These are phyloP conservation scores for Acorus gramineus DNA, from an alignment of 106 monocot genomes.

Conservation along the genomic window DNA sequence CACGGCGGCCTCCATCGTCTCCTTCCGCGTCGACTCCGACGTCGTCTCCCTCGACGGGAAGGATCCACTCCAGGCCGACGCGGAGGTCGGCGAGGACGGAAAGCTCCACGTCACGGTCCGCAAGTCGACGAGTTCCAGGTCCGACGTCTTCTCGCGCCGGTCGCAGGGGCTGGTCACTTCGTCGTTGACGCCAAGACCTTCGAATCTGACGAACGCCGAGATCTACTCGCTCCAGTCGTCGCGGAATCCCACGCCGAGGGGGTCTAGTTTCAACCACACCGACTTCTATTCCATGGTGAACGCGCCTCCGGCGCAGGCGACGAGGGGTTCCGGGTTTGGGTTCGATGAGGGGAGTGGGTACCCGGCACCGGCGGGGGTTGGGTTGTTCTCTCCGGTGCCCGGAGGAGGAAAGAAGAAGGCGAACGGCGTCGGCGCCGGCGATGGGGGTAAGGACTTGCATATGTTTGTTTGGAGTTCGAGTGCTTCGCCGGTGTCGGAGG, in stretches of 20 bases:
- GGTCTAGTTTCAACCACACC: slow-evolving; percentile 24
- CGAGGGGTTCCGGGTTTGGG: slow-evolving; percentile 16
- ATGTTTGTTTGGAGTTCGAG: no score
- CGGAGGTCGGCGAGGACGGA: slow-evolving; percentile 21
- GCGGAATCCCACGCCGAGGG: slow-evolving; percentile 24
- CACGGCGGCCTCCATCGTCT: slow-evolving; percentile 20
- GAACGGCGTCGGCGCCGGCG: neutral
- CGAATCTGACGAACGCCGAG: slow-evolving; percentile 26
- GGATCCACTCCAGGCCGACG: slow-evolving; percentile 16
- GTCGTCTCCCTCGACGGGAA: slow-evolving; percentile 19
- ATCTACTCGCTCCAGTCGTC: slow-evolving; percentile 26
- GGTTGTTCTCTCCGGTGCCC: slow-evolving; percentile 8
- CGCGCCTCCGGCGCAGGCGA: neutral
- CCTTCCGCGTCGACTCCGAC: slow-evolving; percentile 22
- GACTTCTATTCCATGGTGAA: slow-evolving; percentile 20
- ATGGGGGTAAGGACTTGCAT: neutral
- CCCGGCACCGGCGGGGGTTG: neutral
- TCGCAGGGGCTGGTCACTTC: slow-evolving; percentile 2
- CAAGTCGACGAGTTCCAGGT: slow-evolving; percentile 19
- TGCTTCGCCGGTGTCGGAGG: slow-evolving; percentile 5
- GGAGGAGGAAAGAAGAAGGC: slow-evolving; percentile 10
- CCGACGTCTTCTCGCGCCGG: slow-evolving; percentile 15
- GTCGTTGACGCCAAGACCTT: slow-evolving; percentile 14
- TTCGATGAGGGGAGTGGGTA: slow-evolving; percentile 23
- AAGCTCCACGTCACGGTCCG: slow-evolving; percentile 15